phyloP scores from a whole-genome alignment of 2,329 filamentous ascomycete species.

The Fusarium caatingaense region DNA sequence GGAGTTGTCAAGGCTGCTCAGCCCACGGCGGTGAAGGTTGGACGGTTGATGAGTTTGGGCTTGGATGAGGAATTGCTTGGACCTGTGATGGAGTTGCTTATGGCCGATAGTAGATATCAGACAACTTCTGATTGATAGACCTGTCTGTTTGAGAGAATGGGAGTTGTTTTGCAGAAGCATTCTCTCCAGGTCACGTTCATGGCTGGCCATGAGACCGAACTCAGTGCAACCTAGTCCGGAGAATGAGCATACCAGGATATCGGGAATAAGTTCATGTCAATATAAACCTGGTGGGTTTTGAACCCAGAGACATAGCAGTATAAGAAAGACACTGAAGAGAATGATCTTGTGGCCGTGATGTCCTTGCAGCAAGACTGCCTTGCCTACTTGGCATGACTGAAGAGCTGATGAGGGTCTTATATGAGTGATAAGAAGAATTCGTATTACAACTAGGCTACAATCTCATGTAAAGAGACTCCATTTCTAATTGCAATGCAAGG shows the following conservation, averaged over 20 bases:
- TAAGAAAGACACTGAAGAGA: background rate
- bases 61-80: slow-evolving; percentile 42
- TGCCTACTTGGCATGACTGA: background rate
- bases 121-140: background rate
- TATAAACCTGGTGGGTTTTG: background rate
- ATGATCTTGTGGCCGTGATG: background rate
- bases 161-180: background rate
- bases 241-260: background rate
- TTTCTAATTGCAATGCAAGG: background rate
- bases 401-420: background rate
- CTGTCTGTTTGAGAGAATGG: background rate
- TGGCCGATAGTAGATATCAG: slow-evolving; percentile 42
- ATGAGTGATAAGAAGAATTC: background rate
- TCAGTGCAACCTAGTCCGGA: background rate
- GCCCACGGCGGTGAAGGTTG: slow-evolving; percentile 35
- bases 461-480: background rate
- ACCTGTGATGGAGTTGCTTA: slow-evolving; percentile 44
- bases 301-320: too few species aligned
- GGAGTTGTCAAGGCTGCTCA: slow-evolving; percentile 27
- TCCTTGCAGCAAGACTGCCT: background rate
- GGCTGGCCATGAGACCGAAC: background rate
- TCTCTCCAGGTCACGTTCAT: background rate
- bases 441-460: background rate
- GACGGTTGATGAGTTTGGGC: slow-evolving; percentile 41
- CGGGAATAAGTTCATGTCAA: background rate